Conservation (phyloP, 768 basidiomycete species). For the Lactarius indigo region DNA sequence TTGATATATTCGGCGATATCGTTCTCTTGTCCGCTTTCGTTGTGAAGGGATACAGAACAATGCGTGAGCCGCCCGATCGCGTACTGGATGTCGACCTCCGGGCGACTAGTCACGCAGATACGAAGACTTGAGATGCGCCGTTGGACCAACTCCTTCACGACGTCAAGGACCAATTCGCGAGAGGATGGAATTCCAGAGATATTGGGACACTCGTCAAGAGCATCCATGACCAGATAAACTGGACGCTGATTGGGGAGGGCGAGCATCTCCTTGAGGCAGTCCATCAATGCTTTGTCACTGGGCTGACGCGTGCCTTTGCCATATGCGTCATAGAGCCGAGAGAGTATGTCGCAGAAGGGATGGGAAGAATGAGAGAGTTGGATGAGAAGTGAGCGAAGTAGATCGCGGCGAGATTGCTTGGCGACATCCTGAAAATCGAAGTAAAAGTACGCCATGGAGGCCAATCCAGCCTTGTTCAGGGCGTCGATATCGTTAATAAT, state of each 20-base stretch:
- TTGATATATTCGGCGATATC: not conserved
- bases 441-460: too few species aligned
- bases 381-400: too few species aligned
- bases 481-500: too few species aligned
- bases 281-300: not conserved
- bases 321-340: not conserved
- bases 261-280: not conserved
- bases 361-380: not conserved
- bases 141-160: not conserved
- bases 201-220: not conserved
- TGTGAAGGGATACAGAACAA: not conserved
- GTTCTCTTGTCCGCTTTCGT: not conserved
- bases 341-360: not conserved
- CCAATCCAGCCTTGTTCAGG: too few species aligned
- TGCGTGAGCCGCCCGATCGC: not conserved
- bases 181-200: too few species aligned
- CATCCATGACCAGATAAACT: not conserved
- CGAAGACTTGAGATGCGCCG: not conserved
- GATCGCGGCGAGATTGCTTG: too few species aligned
- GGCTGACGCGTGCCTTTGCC: not conserved
- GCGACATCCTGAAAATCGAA: too few species aligned
- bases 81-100: not conserved
- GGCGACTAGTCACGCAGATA: not conserved
- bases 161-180: not conserved
- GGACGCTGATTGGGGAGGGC: fast-evolving